Evolutionary conservation across 371 early-diverging fungal species (phyloP).

Genomic region (Chytridium lagenaria): DNA sequence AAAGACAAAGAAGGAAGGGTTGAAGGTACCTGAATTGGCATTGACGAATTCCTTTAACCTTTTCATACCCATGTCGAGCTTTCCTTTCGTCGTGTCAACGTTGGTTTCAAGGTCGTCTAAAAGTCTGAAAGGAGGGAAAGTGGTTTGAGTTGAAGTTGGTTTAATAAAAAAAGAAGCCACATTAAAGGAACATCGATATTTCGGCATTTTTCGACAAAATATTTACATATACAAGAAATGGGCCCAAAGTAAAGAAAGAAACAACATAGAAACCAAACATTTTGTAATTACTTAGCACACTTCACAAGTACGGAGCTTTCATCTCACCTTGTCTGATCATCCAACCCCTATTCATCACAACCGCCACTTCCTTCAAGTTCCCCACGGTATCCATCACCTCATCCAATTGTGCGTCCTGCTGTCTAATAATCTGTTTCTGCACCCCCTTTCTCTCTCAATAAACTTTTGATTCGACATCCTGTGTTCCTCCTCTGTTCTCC

Average conservation of each 20-base stretch:
- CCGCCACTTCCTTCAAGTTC: constrained; percentile 66
- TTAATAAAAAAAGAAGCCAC: too few relatives aligned
- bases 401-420: constrained; percentile 69
- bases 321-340: constrained; percentile 65
- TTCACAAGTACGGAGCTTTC: too few relatives aligned
- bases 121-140: constrained; percentile 44
- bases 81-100: constrained; percentile 57
- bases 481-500: constrained; percentile 40
- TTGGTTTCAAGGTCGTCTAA: constrained; percentile 61
- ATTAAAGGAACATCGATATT: too few relatives aligned
- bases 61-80: constrained; percentile 56
- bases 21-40: constrained; percentile 53
- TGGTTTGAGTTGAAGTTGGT: too few relatives aligned
- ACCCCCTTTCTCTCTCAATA: constrained; percentile 52
- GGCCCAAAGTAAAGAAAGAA: too few relatives aligned
- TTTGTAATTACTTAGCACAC: too few relatives aligned
- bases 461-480: constrained; percentile 42
- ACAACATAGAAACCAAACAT: too few relatives aligned
- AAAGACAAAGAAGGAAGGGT: constrained; percentile 20
- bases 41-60: constrained; percentile 57
- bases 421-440: constrained; percentile 58
- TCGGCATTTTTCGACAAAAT: too few relatives aligned
- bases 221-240: too few relatives aligned
- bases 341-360: constrained; percentile 69
- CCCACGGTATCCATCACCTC: constrained; percentile 63